Conservation (phyloP, 331 rosid species). For the Ulmus americana region DNA sequence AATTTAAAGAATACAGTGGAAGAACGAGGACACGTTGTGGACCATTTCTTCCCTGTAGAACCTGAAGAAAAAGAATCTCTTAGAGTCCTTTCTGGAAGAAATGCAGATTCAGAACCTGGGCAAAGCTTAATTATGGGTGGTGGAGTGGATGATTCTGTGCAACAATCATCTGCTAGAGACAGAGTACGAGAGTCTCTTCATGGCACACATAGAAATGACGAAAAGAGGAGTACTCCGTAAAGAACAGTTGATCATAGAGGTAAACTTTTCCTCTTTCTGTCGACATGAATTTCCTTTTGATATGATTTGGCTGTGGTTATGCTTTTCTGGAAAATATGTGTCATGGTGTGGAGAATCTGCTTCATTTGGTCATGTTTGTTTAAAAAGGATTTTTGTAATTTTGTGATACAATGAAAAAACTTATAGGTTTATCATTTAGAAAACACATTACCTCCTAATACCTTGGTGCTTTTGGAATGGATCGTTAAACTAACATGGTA, state of each 20-base stretch:
- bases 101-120: constrained; percentile 30
- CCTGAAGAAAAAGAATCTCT: constrained; percentile 39
- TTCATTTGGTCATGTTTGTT: no score
- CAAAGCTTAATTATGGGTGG: constrained; percentile 23
- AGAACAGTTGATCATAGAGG: constrained; percentile 36
- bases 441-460: no score
- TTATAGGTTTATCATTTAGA: no score
- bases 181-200: constrained; percentile 29
- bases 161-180: constrained; percentile 23
- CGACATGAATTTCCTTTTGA: neutral
- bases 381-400: no score
- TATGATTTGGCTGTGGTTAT: neutral
- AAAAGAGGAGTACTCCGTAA: constrained; percentile 18
- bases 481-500: no score
- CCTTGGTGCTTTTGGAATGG: no score
- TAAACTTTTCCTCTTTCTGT: constrained; percentile 1
- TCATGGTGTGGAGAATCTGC: no score
- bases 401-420: no score
- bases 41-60: constrained; percentile 41
- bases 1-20: constrained; percentile 37
- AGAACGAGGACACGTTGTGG: constrained; percentile 39
- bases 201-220: constrained; percentile 25
- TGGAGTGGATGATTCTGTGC: constrained; percentile 21
- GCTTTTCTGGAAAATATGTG: no score
- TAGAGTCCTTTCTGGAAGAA: constrained; percentile 28